Conservation (phyloP, 441 rosid species). For the Euphorbia celastroides region DNA sequence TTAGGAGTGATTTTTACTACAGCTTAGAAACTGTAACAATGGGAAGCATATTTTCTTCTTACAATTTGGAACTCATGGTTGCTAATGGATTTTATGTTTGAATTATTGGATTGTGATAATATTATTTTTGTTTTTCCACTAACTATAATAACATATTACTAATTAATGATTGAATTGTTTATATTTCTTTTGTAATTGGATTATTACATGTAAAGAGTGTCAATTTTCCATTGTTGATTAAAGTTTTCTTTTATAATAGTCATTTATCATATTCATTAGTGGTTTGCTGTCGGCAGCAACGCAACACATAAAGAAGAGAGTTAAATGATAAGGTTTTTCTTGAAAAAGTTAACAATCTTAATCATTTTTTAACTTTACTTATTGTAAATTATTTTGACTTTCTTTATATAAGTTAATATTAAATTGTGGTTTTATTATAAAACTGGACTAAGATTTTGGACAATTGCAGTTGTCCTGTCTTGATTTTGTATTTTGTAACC, state of each 20-base stretch:
- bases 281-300: not conserved
- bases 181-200: not conserved
- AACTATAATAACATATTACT: not conserved
- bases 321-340: not conserved
- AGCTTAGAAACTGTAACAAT: too few species aligned
- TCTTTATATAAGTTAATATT: too few species aligned
- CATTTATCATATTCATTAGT: not conserved
- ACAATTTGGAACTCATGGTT: too few species aligned
- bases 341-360: not conserved
- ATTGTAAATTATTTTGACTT: not conserved
- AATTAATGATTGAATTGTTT: not conserved
- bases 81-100: not conserved
- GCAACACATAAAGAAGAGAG: not conserved
- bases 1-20: not conserved
- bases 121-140: not conserved
- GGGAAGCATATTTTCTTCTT: too few species aligned
- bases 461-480: too few species aligned
- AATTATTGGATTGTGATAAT: not conserved
- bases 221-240: not conserved
- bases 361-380: too few species aligned
- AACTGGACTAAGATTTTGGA: too few species aligned
- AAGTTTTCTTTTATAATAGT: not conserved
- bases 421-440: too few species aligned
- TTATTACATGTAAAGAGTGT: not conserved
- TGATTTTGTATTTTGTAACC: too few species aligned